Evolutionary conservation across 2,329 filamentous ascomycete species (phyloP).

Genomic region (Teratosphaeria zuluensis): DNA sequence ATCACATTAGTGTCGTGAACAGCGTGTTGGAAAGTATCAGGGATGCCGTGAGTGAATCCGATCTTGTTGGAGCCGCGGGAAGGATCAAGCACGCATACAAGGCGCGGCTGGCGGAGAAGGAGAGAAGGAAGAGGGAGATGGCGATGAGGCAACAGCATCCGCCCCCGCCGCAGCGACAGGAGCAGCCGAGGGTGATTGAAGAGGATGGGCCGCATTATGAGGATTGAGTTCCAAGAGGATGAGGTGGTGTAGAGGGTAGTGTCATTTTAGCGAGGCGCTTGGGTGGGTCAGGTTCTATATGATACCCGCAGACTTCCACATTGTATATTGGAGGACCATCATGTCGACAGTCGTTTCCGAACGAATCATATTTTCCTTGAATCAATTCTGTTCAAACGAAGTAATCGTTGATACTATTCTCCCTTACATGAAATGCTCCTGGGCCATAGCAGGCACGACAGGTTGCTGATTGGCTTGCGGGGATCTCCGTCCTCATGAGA

Average conservation of each 20-base stretch:
- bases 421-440: not conserved
- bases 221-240: slow-evolving; percentile 2
- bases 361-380: too few relatives aligned
- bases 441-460: too few relatives aligned
- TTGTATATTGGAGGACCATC: not conserved
- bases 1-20: slow-evolving; percentile 73
- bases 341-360: too few relatives aligned
- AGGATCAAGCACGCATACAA: slow-evolving; percentile 78
- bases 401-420: not conserved
- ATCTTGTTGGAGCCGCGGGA: slow-evolving; percentile 60
- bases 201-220: slow-evolving; percentile 17
- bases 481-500: slow-evolving; percentile 1
- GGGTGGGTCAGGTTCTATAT: not conserved
- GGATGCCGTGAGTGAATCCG: slow-evolving; percentile 72
- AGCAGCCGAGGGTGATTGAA: slow-evolving; percentile 8
- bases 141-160: slow-evolving; percentile 7
- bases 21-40: slow-evolving; percentile 86
- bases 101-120: slow-evolving; percentile 20
- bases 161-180: slow-evolving; percentile 6
- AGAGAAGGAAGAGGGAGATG: slow-evolving; percentile 9
- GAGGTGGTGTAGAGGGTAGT: not conserved
- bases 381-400: not conserved
- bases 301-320: not conserved
- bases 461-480: not conserved
- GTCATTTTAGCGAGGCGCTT: not conserved